These are phyloP conservation scores for Diaporthe sp. DNA, from an alignment of 2,329 filamentous ascomycete genomes.

Conservation along the genomic window DNA sequence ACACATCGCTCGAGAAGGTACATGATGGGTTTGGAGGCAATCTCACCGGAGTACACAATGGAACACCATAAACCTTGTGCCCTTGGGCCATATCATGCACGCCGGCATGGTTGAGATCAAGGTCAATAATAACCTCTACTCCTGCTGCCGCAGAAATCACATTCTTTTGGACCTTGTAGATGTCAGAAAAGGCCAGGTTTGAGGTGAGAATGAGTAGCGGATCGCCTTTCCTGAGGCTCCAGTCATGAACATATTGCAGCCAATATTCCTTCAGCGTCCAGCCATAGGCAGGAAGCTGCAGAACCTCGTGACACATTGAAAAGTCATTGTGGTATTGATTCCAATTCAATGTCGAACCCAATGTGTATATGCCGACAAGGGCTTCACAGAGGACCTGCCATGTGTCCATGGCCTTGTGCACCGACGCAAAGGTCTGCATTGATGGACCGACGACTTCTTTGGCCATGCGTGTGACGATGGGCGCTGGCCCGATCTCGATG, in stretches of 20 bases:
- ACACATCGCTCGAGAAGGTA: neutral
- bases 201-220: constrained; percentile 47
- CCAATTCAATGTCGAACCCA: neutral
- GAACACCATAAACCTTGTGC: constrained; percentile 23
- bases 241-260: constrained; percentile 27
- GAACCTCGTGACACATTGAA: neutral
- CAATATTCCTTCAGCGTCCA: constrained; percentile 28
- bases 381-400: constrained; percentile 3
- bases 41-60: constrained; percentile 21
- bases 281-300: constrained; percentile 11
- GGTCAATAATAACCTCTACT: neutral
- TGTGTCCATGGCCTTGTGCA: neutral
- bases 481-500: constrained; percentile 81
- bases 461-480: constrained; percentile 76
- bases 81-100: constrained; percentile 17
- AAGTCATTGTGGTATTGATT: constrained; percentile 10
- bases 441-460: constrained; percentile 71
- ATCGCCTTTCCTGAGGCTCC: constrained; percentile 29
- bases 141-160: neutral
- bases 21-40: neutral
- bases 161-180: constrained; percentile 11
- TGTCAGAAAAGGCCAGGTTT: constrained; percentile 49
- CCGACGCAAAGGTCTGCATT: constrained; percentile 51
- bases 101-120: neutral
- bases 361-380: neutral